Percentiles rank a stretch among this genome's conserved stretches.
These are phyloP conservation scores for Cyamopsis tetragonoloba DNA, from an alignment of 306 rosid genomes.

Conservation along the genomic window DNA sequence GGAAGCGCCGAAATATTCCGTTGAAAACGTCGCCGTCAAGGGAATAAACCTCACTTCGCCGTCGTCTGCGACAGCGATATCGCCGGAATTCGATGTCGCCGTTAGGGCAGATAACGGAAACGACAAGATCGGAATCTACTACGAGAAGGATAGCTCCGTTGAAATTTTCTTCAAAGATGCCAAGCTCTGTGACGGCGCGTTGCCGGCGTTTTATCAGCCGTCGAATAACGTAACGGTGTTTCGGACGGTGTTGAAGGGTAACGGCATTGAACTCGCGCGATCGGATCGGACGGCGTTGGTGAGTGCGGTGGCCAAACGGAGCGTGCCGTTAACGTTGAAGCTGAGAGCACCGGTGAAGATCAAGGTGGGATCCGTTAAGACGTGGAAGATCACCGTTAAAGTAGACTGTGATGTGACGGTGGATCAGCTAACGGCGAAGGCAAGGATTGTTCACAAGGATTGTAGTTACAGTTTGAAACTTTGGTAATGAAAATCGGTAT, in stretches of 20 bases:
- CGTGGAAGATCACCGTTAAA: constrained; percentile 57
- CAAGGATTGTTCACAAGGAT: constrained; percentile 37
- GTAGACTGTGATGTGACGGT: constrained; percentile 51
- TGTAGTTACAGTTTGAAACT: constrained; percentile 42
- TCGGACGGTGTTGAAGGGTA: constrained; percentile 40
- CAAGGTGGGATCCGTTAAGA: constrained; percentile 50
- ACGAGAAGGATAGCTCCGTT: constrained; percentile 45
- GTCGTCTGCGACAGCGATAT: constrained; percentile 1
- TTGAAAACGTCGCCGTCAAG: constrained; percentile 34
- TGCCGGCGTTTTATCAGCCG: constrained; percentile 72
- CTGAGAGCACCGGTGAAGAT: constrained; percentile 49
- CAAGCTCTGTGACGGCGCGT: constrained; percentile 42
- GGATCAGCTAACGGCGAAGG: constrained; percentile 45
- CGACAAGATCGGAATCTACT: constrained; percentile 58
- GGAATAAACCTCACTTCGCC: constrained; percentile 47
- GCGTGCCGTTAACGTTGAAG: constrained; percentile 46
- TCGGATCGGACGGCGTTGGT: constrained; percentile 18
- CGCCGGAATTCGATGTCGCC: constrained; percentile 48
- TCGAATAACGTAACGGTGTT: constrained; percentile 57
- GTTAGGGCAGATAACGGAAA: constrained; percentile 55
- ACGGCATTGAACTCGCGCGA: constrained; percentile 28
- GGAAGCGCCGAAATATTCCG: constrained; percentile 40
- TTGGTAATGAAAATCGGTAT: constrained; percentile 21
- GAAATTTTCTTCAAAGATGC: constrained; percentile 32
- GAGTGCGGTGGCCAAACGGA: constrained; percentile 33